Evolutionary conservation across 768 basidiomycete species (phyloP), one percentile per base, ranked within the genome.

Genomic region (Scleroderma citrinum): DNA sequence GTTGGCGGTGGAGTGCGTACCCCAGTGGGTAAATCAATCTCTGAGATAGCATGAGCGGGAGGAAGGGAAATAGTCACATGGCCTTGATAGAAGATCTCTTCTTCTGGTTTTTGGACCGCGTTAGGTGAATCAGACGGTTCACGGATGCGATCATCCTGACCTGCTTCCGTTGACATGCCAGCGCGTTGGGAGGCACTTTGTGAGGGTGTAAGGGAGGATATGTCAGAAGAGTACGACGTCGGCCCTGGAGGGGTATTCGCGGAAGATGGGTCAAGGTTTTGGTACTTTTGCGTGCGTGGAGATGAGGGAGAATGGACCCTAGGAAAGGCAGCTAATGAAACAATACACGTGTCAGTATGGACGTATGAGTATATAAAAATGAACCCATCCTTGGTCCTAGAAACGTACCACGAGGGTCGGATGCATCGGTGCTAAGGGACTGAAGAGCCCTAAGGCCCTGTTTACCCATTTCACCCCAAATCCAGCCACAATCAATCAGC

Each of bases 151-250:
- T 34, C 53, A 46, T 61, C 55, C 20, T 60, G 57, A 30, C 46
- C 61, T 1, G 45, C 53, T 26, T 50, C 56, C 13, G 36, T 35
- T 39, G 48, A 72, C 55, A 21, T 49, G 6, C 46, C 38, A n/a
- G 51, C 59, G 0, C 43, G 58, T 64, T 88, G 83, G 16, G 86
- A 87, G 2, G 83, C 83, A 2, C 84, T 86, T 53, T 87, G 86
- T 6, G 85, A 87, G n/a, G 85, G 85, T 0, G 80, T 77, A 53
- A 87, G 68, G 2, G 84, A 85, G n/a, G 79, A 81, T 13, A 76
- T 61, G 61, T 82, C 80, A 47, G 81, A 80, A 4, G 69, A 60
- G 60, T 48, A 65, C 37, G 49, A 55, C 51, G 34, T 67, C 52
- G n/a, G 64, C 56, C 38, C 48, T 35, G 59, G 16, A 36, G 37